Percentiles rank a stretch among this genome's conserved stretches.
phyloP scores from a whole-genome alignment of 1,284 basidiomycete genomes.

The Tilletia setariae region DNA sequence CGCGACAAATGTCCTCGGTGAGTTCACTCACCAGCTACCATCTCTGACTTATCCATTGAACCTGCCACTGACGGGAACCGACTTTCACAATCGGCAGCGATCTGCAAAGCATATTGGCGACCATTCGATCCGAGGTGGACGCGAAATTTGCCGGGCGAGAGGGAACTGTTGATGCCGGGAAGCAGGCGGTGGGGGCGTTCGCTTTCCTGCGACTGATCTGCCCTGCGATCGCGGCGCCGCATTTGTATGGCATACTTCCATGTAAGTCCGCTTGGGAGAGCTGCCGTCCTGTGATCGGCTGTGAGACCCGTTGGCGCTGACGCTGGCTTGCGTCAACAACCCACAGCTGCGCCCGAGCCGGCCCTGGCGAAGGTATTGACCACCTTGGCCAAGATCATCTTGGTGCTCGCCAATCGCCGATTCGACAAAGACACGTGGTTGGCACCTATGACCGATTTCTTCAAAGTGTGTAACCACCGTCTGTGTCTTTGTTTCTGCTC shows the following conservation, averaged over 20 bases:
- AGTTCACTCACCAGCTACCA: background rate
- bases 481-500: background rate
- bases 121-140: slow-evolving; percentile 40
- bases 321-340: slow-evolving; percentile 4
- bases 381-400: slow-evolving; percentile 38
- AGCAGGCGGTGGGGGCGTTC: slow-evolving; percentile 45
- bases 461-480: slow-evolving; percentile 16
- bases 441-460: slow-evolving; percentile 32
- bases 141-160: slow-evolving; percentile 28
- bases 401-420: slow-evolving; percentile 42
- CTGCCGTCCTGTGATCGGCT: background rate
- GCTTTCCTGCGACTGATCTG: slow-evolving; percentile 46
- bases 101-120: slow-evolving; percentile 32
- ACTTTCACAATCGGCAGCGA: slow-evolving; percentile 26
- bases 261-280: background rate
- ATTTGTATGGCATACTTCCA: slow-evolving; percentile 39
- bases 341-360: slow-evolving; percentile 24
- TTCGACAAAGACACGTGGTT: slow-evolving; percentile 45
- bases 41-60: background rate
- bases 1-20: slow-evolving; percentile 40
- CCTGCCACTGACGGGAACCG: no score
- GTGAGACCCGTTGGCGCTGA: background rate
- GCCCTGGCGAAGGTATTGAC: slow-evolving; percentile 28
- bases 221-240: slow-evolving; percentile 42
- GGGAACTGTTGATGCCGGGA: slow-evolving; percentile 34